Evolutionary conservation across 2,329 filamentous ascomycete genomes (phyloP).

Genomic region (Eutypella sp.): DNA sequence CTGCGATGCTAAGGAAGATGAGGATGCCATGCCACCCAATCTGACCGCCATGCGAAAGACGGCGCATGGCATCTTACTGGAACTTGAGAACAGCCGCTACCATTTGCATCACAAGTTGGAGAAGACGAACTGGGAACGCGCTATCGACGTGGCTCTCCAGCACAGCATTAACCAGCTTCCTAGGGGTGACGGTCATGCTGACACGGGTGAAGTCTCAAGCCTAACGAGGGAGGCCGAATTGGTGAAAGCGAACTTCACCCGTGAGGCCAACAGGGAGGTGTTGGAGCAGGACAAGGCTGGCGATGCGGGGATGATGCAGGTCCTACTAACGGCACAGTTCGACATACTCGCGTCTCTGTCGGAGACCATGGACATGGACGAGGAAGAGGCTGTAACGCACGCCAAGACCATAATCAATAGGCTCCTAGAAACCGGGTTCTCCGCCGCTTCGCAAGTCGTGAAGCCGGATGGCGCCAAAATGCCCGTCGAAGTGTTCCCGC

Average conservation of each 20-base stretch:
- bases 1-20: conserved; percentile 66
- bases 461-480: conserved; percentile 73
- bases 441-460: conserved; percentile 75
- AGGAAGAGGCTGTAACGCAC: conserved; percentile 74
- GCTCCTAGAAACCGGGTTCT: conserved; percentile 70
- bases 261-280: conserved; percentile 72
- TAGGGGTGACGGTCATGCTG: conserved; percentile 59
- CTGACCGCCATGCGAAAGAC: conserved; percentile 77
- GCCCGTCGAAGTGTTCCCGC: conserved; percentile 63
- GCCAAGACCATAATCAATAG: conserved; percentile 74
- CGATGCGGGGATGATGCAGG: conserved; percentile 73
- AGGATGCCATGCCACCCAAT: conserved; percentile 62
- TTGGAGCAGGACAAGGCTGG: conserved; percentile 79
- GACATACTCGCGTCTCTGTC: conserved; percentile 81
- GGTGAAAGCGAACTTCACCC: conserved; percentile 74
- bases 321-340: conserved; percentile 84
- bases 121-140: conserved; percentile 80
- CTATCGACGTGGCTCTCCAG: conserved; percentile 80
- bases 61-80: conserved; percentile 79
- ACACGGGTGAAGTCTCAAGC: conserved; percentile 63
- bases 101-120: conserved; percentile 82
- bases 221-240: conserved; percentile 80
- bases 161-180: conserved; percentile 77
- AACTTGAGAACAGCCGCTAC: conserved; percentile 84
- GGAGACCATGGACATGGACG: conserved; percentile 75